phyloP scores from a whole-genome alignment of 1,284 basidiomycete species.

The Testicularia cyperi region DNA sequence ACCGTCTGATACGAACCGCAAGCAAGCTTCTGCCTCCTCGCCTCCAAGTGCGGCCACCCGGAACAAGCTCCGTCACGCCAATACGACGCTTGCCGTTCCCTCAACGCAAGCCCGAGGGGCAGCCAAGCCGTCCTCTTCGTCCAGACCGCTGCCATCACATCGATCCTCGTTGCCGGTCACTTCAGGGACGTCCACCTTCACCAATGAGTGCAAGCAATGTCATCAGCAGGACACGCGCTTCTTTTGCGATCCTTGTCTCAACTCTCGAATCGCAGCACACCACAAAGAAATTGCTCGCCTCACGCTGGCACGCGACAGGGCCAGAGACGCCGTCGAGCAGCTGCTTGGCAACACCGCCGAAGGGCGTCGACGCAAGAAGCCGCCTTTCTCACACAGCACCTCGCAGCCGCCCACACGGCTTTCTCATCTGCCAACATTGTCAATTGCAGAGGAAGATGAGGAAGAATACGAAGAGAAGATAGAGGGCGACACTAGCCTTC shows the following conservation, averaged over 20 bases:
- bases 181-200: background rate
- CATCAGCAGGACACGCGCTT: conserved; percentile 28
- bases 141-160: too few species aligned
- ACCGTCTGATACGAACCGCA: too few species aligned
- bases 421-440: background rate
- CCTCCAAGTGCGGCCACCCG: too few species aligned
- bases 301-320: conserved; percentile 21
- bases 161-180: too few species aligned
- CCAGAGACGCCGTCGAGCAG: conserved; percentile 2
- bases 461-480: background rate
- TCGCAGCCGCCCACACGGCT: too few species aligned
- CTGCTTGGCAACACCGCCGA: conserved; percentile 5
- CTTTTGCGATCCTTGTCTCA: conserved; percentile 36
- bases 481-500: conserved; percentile 4
- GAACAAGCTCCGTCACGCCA: too few species aligned
- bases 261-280: conserved; percentile 22
- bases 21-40: too few species aligned
- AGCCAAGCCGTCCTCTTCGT: too few species aligned
- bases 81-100: too few species aligned
- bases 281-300: conserved; percentile 27
- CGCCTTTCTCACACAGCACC: too few species aligned
- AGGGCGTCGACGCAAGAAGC: too few species aligned
- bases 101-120: too few species aligned
- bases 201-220: conserved; percentile 27
- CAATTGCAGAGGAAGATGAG: background rate